Conservation (phyloP, 2,329 filamentous ascomycete species). For the Cytospora schulzeri region DNA sequence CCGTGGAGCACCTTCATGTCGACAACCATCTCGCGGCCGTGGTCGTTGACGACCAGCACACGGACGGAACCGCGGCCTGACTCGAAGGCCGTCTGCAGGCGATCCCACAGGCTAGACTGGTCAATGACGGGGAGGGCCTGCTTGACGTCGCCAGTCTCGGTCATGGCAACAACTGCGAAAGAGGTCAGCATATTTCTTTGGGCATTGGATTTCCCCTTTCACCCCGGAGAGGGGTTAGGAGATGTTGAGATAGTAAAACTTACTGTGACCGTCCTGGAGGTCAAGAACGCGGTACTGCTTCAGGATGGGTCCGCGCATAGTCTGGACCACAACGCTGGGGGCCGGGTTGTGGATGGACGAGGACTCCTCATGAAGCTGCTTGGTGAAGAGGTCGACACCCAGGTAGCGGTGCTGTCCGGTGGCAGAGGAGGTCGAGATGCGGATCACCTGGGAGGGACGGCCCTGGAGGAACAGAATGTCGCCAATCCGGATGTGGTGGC, state of each 20-base stretch:
- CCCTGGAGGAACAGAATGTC: conserved; percentile 99
- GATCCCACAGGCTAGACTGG: conserved; percentile 85
- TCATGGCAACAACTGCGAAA: conserved; percentile 86
- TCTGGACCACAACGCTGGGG: conserved; percentile 96
- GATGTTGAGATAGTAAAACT: conserved; percentile 33
- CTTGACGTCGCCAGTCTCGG: conserved; percentile 98
- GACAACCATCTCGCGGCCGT: conserved; percentile 90
- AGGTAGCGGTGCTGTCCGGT: conserved; percentile 99
- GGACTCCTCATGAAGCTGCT: conserved; percentile 98
- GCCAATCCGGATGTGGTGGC: conserved; percentile 99
- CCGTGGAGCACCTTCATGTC: conserved; percentile 98
- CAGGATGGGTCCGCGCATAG: conserved; percentile 98
- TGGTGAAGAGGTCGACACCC: conserved; percentile 99
- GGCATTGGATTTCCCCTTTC: too few species aligned
- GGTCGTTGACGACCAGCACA: conserved; percentile 92
- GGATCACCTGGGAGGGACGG: conserved; percentile 99
- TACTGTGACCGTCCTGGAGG: conserved; percentile 77
- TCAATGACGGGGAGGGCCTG: conserved; percentile 90
- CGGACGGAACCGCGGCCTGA: conserved; percentile 91
- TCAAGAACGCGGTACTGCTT: conserved; percentile 99
- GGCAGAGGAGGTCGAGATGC: conserved; percentile 96
- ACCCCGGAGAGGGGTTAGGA: too few species aligned
- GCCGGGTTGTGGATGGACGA: conserved; percentile 96
- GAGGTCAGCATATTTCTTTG: conserved; percentile 5
- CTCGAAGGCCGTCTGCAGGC: conserved; percentile 82